Base-by-base conservation (phyloP, 2,329 filamentous ascomycete genomes). In the Cordyceps militaris region DNA sequence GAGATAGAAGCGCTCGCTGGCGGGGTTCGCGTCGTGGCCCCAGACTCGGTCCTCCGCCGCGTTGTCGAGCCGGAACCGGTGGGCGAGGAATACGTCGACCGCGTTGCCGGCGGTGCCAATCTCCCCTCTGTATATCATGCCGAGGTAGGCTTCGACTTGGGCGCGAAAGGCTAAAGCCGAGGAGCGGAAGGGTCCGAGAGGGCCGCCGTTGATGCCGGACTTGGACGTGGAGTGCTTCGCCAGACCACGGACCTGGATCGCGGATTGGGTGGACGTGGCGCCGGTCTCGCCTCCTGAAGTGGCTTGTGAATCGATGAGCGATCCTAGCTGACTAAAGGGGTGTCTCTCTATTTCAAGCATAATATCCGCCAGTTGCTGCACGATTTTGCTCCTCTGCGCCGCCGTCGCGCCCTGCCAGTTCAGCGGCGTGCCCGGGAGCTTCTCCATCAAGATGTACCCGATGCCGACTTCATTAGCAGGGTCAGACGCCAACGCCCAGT, bases 381-480 rank as follows among this genome's bases (percentile, higher is more conserved):
- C 59, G 26, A 71, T 56, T 58, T 67, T 70, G 46, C 67, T 67
- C 59, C 58, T 66, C 58, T 71, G 66, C 19, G 50, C 36, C 1
- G 57, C 0, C 24, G 55, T 69, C 11, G 71, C 63, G 38, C 56
- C 46, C 48, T 70, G 61, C 71, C 69, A 76, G 5, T 66, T 61
- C 23, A 76, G 62, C 1, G 69, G 67, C 21, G 48, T 65, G 4
- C 72, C 70, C 11, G 64, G 60, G 46, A 76, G 54, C 62, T 73
- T 76, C 58, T 76, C 71, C 66, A 76, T 72, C 19, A 76, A 63
- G 46, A 76, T 74, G 56, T 74, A 76, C 23, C 69, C 66, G 42
- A 71, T 65, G 10, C 71, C 70, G 36, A 74, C 53, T 24, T 60
- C 60, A 59, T 74, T 74, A 1, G 19, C 34, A 3, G 61, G 63